Conservation (phyloP, 805 yeast species). For the Ogataea minuta region DNA sequence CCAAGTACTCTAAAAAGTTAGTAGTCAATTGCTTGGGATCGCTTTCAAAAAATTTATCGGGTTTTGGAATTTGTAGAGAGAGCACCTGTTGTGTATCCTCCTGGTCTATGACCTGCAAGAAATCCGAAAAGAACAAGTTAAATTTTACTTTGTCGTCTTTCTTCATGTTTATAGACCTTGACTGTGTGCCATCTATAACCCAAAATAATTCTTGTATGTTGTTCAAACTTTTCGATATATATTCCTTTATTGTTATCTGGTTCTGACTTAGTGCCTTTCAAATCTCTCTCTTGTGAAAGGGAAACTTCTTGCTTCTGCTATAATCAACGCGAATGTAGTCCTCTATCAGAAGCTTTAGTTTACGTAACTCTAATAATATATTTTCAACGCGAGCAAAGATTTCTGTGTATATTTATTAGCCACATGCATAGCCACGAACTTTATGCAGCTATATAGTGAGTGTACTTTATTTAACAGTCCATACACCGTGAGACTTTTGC, state of each 20-base stretch:
- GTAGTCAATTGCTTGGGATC: conserved; percentile 42
- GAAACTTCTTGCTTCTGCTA: conserved; percentile 1
- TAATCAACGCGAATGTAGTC: background rate
- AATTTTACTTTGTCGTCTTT: conserved; percentile 10
- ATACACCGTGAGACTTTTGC: conserved; percentile 60
- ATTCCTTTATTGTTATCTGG: no score
- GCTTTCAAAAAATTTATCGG: conserved; percentile 41
- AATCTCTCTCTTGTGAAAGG: background rate
- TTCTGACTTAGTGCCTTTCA: no score
- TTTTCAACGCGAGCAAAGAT: conserved; percentile 1
- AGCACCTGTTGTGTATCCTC: conserved; percentile 24
- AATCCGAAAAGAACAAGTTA: conserved; percentile 20
- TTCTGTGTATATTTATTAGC: background rate
- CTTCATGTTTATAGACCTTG: conserved; percentile 1
- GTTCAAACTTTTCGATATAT: background rate
- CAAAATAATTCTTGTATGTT: background rate
- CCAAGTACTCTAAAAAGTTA: conserved; percentile 40
- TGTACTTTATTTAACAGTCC: conserved; percentile 46
- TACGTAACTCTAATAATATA: conserved; percentile 3
- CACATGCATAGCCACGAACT: conserved; percentile 3
- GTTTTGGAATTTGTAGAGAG: conserved; percentile 38
- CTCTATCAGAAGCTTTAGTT: background rate
- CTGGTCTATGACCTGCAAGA: conserved; percentile 21
- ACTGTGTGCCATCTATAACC: background rate
- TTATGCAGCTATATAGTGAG: no score